Evolutionary conservation across 192 early-diverging fungal species (phyloP).

Genomic region (Coemansia sp.): DNA sequence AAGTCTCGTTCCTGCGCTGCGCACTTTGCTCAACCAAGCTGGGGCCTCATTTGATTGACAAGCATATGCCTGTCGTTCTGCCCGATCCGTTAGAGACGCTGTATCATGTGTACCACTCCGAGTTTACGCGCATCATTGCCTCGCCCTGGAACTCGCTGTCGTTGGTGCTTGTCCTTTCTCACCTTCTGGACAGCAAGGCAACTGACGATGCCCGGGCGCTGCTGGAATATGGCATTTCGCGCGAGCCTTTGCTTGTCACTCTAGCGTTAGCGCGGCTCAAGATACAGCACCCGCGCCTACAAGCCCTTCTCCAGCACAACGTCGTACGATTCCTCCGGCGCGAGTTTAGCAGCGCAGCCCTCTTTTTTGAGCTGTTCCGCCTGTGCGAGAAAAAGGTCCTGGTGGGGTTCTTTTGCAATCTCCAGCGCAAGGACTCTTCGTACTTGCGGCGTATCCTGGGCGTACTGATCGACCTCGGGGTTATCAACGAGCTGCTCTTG

Average conservation of each 20-base stretch:
- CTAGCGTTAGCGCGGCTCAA: constrained; percentile 54
- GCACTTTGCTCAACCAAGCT: constrained; percentile 28
- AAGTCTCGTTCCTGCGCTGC: constrained; percentile 44
- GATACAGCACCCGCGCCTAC: constrained; percentile 57
- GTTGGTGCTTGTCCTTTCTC: constrained; percentile 51
- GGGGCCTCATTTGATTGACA: constrained; percentile 40
- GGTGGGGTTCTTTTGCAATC: constrained; percentile 54
- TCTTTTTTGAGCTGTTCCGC: constrained; percentile 59
- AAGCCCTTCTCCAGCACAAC: constrained; percentile 54
- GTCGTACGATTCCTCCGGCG: constrained; percentile 51
- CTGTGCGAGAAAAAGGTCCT: constrained; percentile 54
- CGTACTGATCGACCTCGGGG: constrained; percentile 45
- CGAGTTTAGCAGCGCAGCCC: constrained; percentile 33
- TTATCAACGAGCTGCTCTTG: constrained; percentile 48
- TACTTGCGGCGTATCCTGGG: constrained; percentile 43
- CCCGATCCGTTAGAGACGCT: constrained; percentile 50
- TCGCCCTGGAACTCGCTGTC: constrained; percentile 59
- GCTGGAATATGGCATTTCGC: constrained; percentile 42
- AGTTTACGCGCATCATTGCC: constrained; percentile 45
- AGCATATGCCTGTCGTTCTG: constrained; percentile 48
- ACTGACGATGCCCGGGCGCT: constrained; percentile 49
- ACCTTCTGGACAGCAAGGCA: constrained; percentile 50
- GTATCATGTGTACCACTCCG: constrained; percentile 47
- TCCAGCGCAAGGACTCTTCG: constrained; percentile 50
- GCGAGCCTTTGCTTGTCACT: constrained; percentile 54